Percentiles rank a stretch among this genome's conserved stretches.
Conservation (phyloP, 2,329 filamentous ascomycete genomes). For the Ambrosiella cleistominuta region DNA sequence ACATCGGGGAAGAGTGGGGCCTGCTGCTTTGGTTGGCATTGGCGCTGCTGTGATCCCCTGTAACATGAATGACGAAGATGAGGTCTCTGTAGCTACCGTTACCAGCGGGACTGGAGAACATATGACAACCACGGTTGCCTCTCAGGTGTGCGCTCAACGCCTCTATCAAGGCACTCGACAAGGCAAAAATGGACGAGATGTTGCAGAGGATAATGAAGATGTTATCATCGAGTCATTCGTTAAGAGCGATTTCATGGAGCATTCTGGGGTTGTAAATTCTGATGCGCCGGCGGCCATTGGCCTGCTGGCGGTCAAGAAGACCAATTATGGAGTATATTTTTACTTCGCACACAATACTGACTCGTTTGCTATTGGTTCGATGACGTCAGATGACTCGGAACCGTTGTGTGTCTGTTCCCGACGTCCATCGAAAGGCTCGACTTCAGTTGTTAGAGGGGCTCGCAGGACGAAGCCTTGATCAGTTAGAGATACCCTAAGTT, state of each 20-base stretch:
- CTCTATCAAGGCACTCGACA: conserved; percentile 55
- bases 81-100: conserved; percentile 59
- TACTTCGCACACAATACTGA: conserved; percentile 97
- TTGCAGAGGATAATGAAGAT: conserved; percentile 59
- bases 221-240: conserved; percentile 60
- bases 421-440: conserved; percentile 40
- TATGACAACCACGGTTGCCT: conserved; percentile 90
- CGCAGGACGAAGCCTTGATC: conserved; percentile 23
- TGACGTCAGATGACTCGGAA: conserved; percentile 59
- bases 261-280: conserved; percentile 67
- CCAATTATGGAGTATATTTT: conserved; percentile 55
- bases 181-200: conserved; percentile 40
- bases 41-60: conserved; percentile 77
- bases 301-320: conserved; percentile 78
- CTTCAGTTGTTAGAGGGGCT: conserved; percentile 33
- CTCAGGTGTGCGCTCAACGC: conserved; percentile 68
- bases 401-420: conserved; percentile 61
- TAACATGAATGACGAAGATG: conserved; percentile 50
- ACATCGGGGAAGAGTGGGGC: conserved; percentile 75
- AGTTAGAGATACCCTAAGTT: background rate
- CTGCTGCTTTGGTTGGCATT: conserved; percentile 80
- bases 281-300: conserved; percentile 78
- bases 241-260: conserved; percentile 76
- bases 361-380: conserved; percentile 68
- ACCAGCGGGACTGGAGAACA: conserved; percentile 95